Evolutionary conservation across 176 grass and related monocot genomes (phyloP), one percentile per base, ranked within the genome.

Genomic region (Eragrostis nindensis): DNA sequence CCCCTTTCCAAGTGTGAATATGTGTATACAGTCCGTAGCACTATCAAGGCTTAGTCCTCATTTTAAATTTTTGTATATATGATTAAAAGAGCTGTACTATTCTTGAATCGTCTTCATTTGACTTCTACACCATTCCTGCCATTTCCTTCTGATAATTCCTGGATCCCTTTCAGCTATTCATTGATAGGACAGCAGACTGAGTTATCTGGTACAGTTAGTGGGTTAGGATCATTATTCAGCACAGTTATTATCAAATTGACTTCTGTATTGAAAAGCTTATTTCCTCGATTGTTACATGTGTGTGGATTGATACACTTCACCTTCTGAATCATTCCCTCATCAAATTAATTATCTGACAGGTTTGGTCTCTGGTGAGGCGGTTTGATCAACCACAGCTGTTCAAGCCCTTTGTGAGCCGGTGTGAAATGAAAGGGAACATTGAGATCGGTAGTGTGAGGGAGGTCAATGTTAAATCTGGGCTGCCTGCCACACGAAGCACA

Each of bases 351-450:
- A 0, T 73, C 17, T 87, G 70, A 8, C 73, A 97, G 94, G 94
- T 97, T 69, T 97, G 94, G 94, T 97, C 94, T 83, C 83, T 97
- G 70, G 94, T 94, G 83, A 94, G 94, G 89, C 86, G 94, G 61
- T 97, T 97, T 80, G 94, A 97, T 94, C 92, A 97, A 75, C 94
- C 94, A 8, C 87, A 97, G 38, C 90, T 92, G 71, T 97, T 94
- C 89, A 97, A 97, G 87, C 94, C 94, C 41, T 97, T 97, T 64
- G 81, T 97, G 38, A 97, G 94, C 84, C 87, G 92, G 74, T 97
- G 94, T 75, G 90, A 94, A 81, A 85, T 97, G 87, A 88, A 89
- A 8, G 89, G 87, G 15, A 91, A 92, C 86, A 66, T 94, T 25
- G 92, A 92, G 80, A 92, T 97, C 47, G 94, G 94, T 22, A 92